Evolutionary conservation across 331 rosid genomes (phyloP).

Genomic region (Quercus lobata): DNA sequence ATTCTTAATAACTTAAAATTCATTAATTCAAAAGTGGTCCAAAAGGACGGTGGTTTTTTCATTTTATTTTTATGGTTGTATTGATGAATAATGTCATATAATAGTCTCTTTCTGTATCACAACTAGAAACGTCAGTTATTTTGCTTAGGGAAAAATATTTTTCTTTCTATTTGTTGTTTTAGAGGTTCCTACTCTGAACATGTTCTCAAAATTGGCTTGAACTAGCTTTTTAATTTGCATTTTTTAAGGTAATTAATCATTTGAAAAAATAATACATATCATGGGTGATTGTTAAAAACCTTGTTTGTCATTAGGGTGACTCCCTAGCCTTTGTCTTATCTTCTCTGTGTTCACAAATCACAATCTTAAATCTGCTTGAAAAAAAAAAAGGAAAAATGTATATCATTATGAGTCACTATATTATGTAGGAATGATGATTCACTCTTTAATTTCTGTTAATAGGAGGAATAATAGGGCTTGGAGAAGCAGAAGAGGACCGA

Average conservation of each 20-base stretch:
- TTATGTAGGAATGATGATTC: background rate
- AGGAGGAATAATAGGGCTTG: constrained; percentile 98
- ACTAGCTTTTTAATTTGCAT: background rate
- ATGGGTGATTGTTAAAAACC: background rate
- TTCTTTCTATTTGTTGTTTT: background rate
- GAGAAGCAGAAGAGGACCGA: constrained; percentile 96
- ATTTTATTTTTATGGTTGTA: background rate
- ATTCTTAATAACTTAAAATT: background rate
- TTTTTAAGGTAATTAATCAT: background rate
- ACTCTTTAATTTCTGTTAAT: constrained; percentile 10
- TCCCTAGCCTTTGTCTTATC: background rate
- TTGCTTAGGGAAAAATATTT: background rate
- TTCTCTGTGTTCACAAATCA: background rate
- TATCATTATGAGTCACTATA: background rate
- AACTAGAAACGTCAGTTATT: too few relatives aligned
- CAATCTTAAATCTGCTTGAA: background rate
- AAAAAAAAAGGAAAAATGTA: background rate
- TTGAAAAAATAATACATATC: background rate
- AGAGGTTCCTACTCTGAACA: background rate
- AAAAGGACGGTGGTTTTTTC: background rate
- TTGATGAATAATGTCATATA: background rate
- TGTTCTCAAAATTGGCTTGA: background rate
- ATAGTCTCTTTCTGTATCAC: too few relatives aligned
- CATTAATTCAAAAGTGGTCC: background rate
- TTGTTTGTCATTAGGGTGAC: background rate